A percentile compares a stretch with the other conserved stretches of the same genome.
Evolutionary conservation across 805 yeast species (phyloP).

Genomic region (Candida dajiaensis): DNA sequence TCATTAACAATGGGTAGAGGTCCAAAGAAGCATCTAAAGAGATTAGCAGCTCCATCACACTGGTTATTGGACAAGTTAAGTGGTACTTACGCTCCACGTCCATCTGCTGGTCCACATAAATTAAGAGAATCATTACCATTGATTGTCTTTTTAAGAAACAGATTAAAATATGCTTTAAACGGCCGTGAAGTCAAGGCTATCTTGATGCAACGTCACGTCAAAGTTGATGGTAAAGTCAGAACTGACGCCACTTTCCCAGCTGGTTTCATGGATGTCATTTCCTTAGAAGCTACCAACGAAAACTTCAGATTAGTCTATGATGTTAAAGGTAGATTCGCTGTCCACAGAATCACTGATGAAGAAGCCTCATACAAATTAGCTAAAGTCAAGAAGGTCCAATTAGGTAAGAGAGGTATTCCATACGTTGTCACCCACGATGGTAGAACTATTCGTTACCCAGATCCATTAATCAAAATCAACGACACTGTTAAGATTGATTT

Average conservation of each 20-base stretch:
- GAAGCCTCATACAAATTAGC: conserved; percentile 97
- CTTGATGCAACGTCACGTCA: conserved; percentile 96
- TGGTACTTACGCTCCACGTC: conserved; percentile 99
- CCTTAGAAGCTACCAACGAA: conserved; percentile 97
- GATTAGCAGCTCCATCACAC: conserved; percentile 99
- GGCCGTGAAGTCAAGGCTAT: conserved; percentile 99
- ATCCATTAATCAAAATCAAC: conserved; percentile 91
- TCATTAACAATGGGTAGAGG: conserved; percentile 18
- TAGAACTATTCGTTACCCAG: conserved; percentile 99
- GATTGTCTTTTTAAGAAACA: conserved; percentile 95
- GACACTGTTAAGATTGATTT: conserved; percentile 96
- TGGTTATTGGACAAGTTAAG: conserved; percentile 99
- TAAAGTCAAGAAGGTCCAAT: conserved; percentile 95
- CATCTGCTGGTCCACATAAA: conserved; percentile 99
- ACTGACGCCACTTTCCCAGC: conserved; percentile 98
- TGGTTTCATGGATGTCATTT: conserved; percentile 98
- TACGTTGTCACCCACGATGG: conserved; percentile 99
- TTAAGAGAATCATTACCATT: conserved; percentile 97
- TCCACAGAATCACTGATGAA: conserved; percentile 98
- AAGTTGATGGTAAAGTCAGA: conserved; percentile 99
- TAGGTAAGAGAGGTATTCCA: conserved; percentile 97
- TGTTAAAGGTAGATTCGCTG: conserved; percentile 97
- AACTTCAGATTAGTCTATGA: conserved; percentile 98
- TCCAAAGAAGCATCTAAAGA: conserved; percentile 93
- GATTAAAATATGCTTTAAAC: conserved; percentile 97